Evolutionary conservation across 75 land plant genomes (phyloP).

Genomic region (Chamaecyparis obtusa): DNA sequence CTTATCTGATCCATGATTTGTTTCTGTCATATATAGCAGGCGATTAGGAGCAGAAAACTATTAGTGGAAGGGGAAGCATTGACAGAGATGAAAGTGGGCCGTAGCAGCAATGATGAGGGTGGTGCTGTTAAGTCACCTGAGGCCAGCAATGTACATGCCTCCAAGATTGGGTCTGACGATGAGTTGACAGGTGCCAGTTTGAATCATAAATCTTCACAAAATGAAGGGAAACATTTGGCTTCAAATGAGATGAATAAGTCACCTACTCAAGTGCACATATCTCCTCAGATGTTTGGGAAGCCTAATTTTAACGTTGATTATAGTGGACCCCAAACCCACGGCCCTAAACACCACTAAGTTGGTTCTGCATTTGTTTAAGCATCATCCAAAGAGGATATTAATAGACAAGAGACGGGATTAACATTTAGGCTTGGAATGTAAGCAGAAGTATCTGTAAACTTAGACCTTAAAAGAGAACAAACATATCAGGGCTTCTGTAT

Average conservation of each 20-base stretch:
- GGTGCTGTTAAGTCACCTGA: background rate
- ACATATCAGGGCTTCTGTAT: background rate
- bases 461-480: background rate
- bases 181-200: conserved; percentile 4
- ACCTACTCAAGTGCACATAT: background rate
- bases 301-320: conserved; percentile 10
- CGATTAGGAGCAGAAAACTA: background rate
- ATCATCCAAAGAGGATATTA: background rate
- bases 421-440: background rate
- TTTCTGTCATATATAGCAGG: background rate
- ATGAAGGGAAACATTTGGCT: background rate
- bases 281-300: background rate
- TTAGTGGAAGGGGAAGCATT: background rate
- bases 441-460: background rate
- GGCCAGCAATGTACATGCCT: background rate
- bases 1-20: background rate
- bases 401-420: background rate
- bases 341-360: conserved; percentile 4
- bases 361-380: background rate
- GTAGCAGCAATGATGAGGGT: background rate
- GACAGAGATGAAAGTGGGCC: background rate
- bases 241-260: background rate
- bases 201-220: background rate
- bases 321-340: conserved; percentile 2
- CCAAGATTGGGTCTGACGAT: background rate